phyloP scores from a whole-genome alignment of 1,139 yeast genomes.

The Yamadazyma friedrichii region DNA sequence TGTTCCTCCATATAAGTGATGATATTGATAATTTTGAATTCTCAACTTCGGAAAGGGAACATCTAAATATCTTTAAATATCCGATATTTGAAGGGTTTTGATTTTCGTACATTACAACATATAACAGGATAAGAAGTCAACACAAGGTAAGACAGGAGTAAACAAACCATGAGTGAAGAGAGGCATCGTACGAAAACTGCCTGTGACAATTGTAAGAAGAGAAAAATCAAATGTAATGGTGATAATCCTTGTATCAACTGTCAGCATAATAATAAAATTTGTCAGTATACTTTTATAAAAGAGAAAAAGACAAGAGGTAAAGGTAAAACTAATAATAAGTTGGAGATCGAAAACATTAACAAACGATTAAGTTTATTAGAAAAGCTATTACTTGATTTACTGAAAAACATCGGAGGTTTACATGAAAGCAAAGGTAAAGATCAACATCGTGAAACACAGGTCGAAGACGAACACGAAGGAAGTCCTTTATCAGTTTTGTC shows the following conservation, averaged over 20 bases:
- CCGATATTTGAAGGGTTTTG: no score
- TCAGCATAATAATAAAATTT: conserved; percentile 16
- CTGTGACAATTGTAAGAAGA: conserved; percentile 48
- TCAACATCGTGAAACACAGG: neutral
- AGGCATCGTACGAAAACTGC: conserved; percentile 41
- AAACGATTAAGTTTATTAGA: conserved; percentile 24
- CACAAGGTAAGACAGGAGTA: no score
- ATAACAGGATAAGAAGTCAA: no score
- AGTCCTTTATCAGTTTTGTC: neutral
- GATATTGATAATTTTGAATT: no score
- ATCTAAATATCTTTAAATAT: no score
- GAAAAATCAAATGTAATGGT: conserved; percentile 54
- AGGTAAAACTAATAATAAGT: conserved; percentile 15
- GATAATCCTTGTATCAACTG: conserved; percentile 43
- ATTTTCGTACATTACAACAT: no score
- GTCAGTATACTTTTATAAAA: conserved; percentile 22
- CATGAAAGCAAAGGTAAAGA: neutral
- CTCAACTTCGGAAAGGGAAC: no score
- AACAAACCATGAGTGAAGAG: neutral
- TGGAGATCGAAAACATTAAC: conserved; percentile 15
- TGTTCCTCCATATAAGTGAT: no score
- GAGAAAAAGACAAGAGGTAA: conserved; percentile 19
- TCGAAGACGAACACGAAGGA: neutral
- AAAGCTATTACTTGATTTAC: conserved; percentile 18
- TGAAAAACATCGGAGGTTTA: neutral